A percentile compares a stretch with the other conserved stretches of the same genome.
Conservation (phyloP, 83 land plant species). For the Larix sibirica region DNA sequence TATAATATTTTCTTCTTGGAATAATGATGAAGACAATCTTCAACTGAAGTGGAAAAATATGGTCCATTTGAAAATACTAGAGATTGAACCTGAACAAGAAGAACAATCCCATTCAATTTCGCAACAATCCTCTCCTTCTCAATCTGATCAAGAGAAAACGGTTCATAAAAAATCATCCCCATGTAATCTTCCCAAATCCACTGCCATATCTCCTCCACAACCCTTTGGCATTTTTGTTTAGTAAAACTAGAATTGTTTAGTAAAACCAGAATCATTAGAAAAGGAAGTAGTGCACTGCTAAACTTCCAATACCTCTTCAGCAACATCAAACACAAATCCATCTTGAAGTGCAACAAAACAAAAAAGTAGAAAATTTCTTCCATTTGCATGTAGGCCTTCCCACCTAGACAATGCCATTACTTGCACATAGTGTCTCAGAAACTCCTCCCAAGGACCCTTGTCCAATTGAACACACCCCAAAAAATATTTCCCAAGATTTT, state of each 20-base stretch:
- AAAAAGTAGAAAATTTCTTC: too few species aligned
- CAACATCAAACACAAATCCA: background rate
- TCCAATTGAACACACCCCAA: too few species aligned
- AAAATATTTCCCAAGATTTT: too few species aligned
- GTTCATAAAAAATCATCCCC: conserved; percentile 14
- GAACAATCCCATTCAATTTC: conserved; percentile 64
- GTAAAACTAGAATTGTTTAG: too few species aligned
- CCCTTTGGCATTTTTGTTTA: conserved; percentile 19
- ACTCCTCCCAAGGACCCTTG: too few species aligned
- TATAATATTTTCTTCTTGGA: too few species aligned
- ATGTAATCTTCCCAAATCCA: too few species aligned
- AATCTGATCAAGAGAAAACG: conserved; percentile 71
- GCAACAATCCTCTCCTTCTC: conserved; percentile 70
- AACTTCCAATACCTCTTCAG: background rate
- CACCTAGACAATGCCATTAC: too few species aligned
- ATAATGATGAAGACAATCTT: conserved; percentile 29
- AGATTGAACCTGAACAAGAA: conserved; percentile 51
- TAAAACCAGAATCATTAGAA: conserved; percentile 14
- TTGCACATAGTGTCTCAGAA: too few species aligned
- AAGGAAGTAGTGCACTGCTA: background rate
- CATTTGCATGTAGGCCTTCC: too few species aligned
- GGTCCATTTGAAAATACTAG: conserved; percentile 20
- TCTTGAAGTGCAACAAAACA: too few species aligned
- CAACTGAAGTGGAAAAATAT: conserved; percentile 56
- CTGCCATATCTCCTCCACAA: background rate